phyloP scores from a whole-genome alignment of 176 grass and related monocot species.

The Canna indica region DNA sequence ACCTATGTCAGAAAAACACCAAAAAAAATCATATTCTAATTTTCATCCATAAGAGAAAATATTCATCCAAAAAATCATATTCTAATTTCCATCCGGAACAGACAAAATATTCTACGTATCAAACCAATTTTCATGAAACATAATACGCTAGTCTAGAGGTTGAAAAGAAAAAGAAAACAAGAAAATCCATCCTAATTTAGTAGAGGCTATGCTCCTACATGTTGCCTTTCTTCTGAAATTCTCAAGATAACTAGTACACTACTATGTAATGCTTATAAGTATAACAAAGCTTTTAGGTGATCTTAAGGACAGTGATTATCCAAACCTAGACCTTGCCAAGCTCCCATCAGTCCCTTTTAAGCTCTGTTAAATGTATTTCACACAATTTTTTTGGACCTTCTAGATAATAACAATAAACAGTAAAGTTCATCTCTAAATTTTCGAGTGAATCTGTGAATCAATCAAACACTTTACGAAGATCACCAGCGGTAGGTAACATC shows the following conservation, averaged over 20 bases:
- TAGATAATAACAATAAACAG: neutral
- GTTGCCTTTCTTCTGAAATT: neutral
- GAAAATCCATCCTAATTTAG: neutral
- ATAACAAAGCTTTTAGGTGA: neutral
- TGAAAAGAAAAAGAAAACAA: neutral
- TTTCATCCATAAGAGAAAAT: no score
- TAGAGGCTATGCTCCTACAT: neutral
- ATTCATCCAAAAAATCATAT: no score
- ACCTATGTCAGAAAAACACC: no score
- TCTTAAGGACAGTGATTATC: neutral
- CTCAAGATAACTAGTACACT: neutral
- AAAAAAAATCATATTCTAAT: no score
- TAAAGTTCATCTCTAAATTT: neutral
- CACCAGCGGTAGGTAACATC: conserved; percentile 78
- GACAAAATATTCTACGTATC: neutral
- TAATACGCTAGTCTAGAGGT: neutral
- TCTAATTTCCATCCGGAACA: no score
- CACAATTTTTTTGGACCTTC: neutral
- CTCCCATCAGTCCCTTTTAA: neutral
- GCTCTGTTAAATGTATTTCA: neutral
- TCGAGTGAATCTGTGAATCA: neutral
- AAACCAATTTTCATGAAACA: neutral
- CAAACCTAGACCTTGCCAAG: neutral
- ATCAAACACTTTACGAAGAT: conserved; percentile 4
- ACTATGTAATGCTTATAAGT: neutral